phyloP scores from a whole-genome alignment of 1,139 yeast genomes.

The Protomyces inouyei region DNA sequence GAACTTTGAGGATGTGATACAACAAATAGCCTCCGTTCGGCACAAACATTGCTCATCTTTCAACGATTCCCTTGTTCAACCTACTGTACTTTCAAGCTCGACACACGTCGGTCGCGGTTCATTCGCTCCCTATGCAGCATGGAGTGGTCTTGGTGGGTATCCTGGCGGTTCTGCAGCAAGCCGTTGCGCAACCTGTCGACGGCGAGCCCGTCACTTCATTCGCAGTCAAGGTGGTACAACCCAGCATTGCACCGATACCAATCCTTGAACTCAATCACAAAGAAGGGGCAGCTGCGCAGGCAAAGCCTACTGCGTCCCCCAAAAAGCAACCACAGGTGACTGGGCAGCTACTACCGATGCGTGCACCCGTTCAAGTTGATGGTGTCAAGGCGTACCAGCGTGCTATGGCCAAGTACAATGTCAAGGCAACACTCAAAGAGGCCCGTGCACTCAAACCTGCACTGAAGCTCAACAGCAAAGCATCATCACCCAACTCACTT shows the following conservation, averaged over 20 bases:
- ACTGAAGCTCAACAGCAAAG: background rate
- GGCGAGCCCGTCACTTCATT: background rate
- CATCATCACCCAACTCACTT: background rate
- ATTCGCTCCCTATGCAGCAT: background rate
- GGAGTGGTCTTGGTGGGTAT: background rate
- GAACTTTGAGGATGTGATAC: background rate
- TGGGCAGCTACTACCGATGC: background rate
- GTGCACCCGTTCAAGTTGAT: background rate
- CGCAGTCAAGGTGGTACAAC: background rate
- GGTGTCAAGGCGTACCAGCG: background rate
- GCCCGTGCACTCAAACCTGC: background rate
- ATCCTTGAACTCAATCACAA: background rate
- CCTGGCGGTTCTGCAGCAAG: background rate
- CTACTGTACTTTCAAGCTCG: too few relatives aligned
- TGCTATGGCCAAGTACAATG: conserved; percentile 9
- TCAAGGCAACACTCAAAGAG: conserved; percentile 5
- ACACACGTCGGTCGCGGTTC: too few relatives aligned
- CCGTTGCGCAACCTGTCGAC: background rate
- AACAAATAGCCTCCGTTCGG: background rate
- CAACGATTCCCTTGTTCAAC: too few relatives aligned
- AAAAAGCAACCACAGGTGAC: background rate
- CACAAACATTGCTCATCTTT: background rate
- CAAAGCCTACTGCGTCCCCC: background rate
- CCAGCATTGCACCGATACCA: background rate
- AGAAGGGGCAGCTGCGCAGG: background rate